phyloP scores from a whole-genome alignment of 2,329 filamentous ascomycete species.

The Chaetoscypha palmicola region DNA sequence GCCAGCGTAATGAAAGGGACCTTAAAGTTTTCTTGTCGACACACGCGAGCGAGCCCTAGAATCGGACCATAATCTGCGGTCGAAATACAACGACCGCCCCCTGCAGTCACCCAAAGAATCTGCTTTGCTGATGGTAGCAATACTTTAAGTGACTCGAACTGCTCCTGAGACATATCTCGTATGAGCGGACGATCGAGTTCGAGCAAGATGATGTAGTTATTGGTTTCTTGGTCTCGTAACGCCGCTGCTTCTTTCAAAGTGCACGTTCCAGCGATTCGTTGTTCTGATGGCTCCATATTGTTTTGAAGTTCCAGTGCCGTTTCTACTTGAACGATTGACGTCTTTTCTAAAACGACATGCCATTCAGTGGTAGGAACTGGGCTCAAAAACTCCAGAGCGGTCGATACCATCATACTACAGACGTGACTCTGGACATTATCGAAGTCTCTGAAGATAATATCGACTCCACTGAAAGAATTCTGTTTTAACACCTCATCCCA shows the following conservation, averaged over 20 bases:
- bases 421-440: not conserved
- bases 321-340: too few species aligned
- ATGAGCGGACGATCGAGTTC: not conserved
- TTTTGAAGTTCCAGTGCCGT: too few species aligned
- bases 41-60: constrained; percentile 5
- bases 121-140: not conserved
- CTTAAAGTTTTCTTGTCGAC: constrained; percentile 2
- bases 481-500: not conserved
- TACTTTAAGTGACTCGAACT: not conserved
- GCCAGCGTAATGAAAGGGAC: not conserved
- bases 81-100: not conserved
- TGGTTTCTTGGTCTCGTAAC: too few species aligned
- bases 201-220: too few species aligned
- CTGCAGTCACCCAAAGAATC: not conserved
- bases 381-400: too few species aligned
- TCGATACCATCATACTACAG: not conserved
- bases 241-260: too few species aligned
- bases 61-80: not conserved
- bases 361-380: too few species aligned
- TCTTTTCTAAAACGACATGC: too few species aligned
- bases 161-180: not conserved
- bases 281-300: too few species aligned
- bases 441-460: not conserved
- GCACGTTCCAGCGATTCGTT: too few species aligned
- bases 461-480: not conserved